Percentiles rank a stretch among this genome's conserved stretches.
Evolutionary conservation across 1,284 basidiomycete genomes (phyloP).

Genomic region (Leccinum proximum): DNA sequence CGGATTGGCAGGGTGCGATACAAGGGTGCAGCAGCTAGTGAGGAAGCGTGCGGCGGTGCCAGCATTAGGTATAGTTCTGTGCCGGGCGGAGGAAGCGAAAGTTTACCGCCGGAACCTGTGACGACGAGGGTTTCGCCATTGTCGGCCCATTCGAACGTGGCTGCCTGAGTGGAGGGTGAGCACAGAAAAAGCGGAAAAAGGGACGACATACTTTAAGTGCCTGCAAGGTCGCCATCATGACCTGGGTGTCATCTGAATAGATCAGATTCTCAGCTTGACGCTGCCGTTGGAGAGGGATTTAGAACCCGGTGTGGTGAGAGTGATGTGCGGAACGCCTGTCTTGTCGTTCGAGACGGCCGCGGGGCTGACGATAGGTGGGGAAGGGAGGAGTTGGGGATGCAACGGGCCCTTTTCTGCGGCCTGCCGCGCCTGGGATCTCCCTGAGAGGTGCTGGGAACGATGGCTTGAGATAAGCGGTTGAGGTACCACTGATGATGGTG

Average conservation of each 20-base stretch:
- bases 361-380: neutral
- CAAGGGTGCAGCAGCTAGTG: constrained; percentile 92
- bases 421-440: constrained; percentile 19
- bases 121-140: constrained; percentile 93
- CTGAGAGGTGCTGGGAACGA: constrained; percentile 34
- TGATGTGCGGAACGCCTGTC: constrained; percentile 40
- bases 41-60: constrained; percentile 99
- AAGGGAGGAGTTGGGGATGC: constrained; percentile 20
- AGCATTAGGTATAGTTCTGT: constrained; percentile 98
- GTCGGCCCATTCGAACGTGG: constrained; percentile 91
- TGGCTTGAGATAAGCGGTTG: constrained; percentile 44
- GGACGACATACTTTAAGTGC: constrained; percentile 70
- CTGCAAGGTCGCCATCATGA: constrained; percentile 95
- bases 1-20: constrained; percentile 46
- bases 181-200: neutral
- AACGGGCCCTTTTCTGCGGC: constrained; percentile 13
- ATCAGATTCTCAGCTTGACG: constrained; percentile 87
- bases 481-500: constrained; percentile 67
- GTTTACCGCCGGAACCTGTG: constrained; percentile 78
- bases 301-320: constrained; percentile 91
- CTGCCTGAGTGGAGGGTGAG: constrained; percentile 54
- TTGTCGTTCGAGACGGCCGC: neutral
- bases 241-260: constrained; percentile 98
- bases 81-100: constrained; percentile 74
- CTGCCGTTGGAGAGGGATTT: constrained; percentile 96